Evolutionary conservation across 805 yeast genomes (phyloP).

Genomic region (Spathaspora gorwiae): DNA sequence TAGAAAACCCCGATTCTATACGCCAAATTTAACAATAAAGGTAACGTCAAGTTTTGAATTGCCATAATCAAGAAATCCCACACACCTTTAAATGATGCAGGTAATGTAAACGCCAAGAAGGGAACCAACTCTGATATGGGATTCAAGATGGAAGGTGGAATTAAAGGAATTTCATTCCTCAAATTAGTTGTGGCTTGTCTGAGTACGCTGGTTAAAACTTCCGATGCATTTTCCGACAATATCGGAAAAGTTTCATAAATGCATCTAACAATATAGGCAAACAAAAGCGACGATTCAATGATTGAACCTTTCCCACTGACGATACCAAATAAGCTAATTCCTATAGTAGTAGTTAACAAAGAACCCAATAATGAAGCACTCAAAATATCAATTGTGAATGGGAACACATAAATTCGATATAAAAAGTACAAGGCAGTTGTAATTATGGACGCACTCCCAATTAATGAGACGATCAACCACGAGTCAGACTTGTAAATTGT

Average conservation of each 20-base stretch:
- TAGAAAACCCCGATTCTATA: conserved; percentile 82
- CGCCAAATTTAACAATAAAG: conserved; percentile 75
- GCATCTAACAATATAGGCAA: conserved; percentile 89
- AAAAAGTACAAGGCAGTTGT: conserved; percentile 75
- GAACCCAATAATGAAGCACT: conserved; percentile 86
- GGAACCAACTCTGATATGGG: conserved; percentile 34
- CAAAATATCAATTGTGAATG: conserved; percentile 61
- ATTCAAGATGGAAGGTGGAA: conserved; percentile 33
- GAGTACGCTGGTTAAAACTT: conserved; percentile 27
- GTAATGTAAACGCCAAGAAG: conserved; percentile 48
- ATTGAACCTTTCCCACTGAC: conserved; percentile 81
- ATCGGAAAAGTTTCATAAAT: conserved; percentile 91
- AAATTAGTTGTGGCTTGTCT: conserved; percentile 31
- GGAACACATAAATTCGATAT: conserved; percentile 76
- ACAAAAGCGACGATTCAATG: conserved; percentile 79
- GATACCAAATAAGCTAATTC: conserved; percentile 79
- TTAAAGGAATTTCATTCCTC: conserved; percentile 29
- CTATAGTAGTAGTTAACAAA: conserved; percentile 67
- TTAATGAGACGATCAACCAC: conserved; percentile 72
- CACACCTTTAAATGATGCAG: conserved; percentile 48
- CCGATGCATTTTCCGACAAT: conserved; percentile 51
- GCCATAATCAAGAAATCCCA: conserved; percentile 52
- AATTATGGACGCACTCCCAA: conserved; percentile 69
- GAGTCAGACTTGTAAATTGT: conserved; percentile 60
- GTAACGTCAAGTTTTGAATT: conserved; percentile 67